Evolutionary conservation across 2,329 filamentous ascomycete genomes (phyloP), one percentile per base, ranked within the genome.

Genomic region (Penicillium sp.): DNA sequence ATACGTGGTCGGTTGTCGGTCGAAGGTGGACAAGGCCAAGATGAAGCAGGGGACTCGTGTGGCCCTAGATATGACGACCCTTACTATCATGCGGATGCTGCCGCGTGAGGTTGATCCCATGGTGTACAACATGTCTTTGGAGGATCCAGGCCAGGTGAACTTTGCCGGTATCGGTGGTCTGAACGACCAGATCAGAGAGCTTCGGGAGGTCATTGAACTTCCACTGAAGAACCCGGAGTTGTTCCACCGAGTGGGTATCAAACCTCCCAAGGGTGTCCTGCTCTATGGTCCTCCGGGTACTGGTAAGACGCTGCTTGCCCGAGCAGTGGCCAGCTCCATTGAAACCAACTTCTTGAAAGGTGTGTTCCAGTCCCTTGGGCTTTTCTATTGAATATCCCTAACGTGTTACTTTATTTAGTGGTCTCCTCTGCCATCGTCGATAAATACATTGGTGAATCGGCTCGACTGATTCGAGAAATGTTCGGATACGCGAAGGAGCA

Each of bases 51-150:
- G 94, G 59, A 96, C 91, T 18, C 87, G 93, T 62, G 93, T 98
- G 39, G 91, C 93, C 21, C 83, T 98, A 45, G 93, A 98, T 63
- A 98, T 98, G 93, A 98, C 93, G 36, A 98, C 93, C 14, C 85
- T 98, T 56, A 98, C 93, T 46, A 98, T 98, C 70, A 98, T 98
- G 93, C 87, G 93, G 62, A 98, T 98, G 93, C 78, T 98, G 32
- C 94, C 93, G 45, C 86, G 93, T 67, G 93, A 98, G 75, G 94
- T 98, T 64, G 93, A 98, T 64, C 93, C 93, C 14, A 78, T 98
- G 54, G 93, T 98, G 56, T 98, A 98, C 80, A 98, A 98, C 77
- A 98, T 98, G 93, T 98, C 93, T 14, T 72, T 98, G 57, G 93
- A 98, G 69, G 93, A 98, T 65, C 93, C 93, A 0, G 93, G 93